Conservation (phyloP, 164 flowering plant species). For the Tetrastigma voinierianum region DNA sequence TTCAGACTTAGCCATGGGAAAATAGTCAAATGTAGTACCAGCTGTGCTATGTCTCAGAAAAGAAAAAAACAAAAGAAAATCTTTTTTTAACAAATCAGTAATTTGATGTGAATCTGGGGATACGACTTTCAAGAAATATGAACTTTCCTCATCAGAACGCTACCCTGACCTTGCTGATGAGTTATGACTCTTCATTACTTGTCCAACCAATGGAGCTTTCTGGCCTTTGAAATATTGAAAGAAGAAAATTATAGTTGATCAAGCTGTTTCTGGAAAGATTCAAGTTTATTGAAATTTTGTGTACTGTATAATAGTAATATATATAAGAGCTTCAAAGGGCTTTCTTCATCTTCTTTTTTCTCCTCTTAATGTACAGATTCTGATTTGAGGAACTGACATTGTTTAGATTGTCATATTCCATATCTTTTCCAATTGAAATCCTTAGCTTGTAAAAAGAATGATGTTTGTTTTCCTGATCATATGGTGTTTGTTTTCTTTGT, state of each 20-base stretch:
- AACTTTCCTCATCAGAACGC: constrained; percentile 67
- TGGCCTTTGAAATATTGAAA: constrained; percentile 29
- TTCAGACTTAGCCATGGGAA: too few species aligned
- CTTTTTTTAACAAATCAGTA: too few species aligned
- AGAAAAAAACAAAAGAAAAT: too few species aligned
- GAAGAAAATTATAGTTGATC: constrained; percentile 6
- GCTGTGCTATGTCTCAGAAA: too few species aligned
- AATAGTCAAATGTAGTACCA: too few species aligned
- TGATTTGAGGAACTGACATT: constrained; percentile 17
- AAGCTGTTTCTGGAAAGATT: constrained; percentile 1
- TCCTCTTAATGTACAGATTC: constrained; percentile 28
- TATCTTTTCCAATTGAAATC: constrained; percentile 3
- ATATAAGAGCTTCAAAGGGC: constrained; percentile 18
- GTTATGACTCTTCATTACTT: constrained; percentile 67
- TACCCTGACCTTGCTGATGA: constrained; percentile 79
- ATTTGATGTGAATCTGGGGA: too few species aligned
- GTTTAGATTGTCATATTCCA: constrained; percentile 8
- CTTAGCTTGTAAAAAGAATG: too few species aligned
- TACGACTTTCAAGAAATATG: too few species aligned
- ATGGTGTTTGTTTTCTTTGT: too few species aligned
- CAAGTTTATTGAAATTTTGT: neutral
- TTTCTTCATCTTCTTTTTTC: constrained; percentile 7
- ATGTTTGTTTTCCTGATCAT: too few species aligned
- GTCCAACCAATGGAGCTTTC: constrained; percentile 84
- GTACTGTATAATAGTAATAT: constrained; percentile 24